Evolutionary conservation across 495 filamentous ascomycete species (phyloP).

Genomic region (Penicillium paxilli): DNA sequence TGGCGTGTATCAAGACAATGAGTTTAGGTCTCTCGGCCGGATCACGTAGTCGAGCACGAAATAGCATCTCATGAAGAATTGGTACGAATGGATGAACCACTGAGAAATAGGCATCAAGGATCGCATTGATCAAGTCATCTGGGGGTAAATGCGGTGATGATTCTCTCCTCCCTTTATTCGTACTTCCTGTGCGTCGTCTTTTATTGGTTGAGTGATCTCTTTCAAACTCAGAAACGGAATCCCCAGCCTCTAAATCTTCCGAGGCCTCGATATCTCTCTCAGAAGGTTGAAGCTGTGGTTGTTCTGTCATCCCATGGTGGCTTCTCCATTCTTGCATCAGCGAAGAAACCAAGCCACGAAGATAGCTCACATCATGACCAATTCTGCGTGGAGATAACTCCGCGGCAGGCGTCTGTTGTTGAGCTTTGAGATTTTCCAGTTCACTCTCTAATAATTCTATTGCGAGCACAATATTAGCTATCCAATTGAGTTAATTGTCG

Average conservation of each 20-base stretch:
- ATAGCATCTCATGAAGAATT: slow-evolving; percentile 33
- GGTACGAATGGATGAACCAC: slow-evolving; percentile 38
- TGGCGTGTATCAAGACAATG: slow-evolving; percentile 1
- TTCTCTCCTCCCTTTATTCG: too few relatives aligned
- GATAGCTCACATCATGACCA: background rate
- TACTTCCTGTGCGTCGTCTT: too few relatives aligned
- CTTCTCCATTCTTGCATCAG: background rate
- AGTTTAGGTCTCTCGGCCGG: background rate
- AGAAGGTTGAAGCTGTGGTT: too few relatives aligned
- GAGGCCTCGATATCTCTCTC: too few relatives aligned
- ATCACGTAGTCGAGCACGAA: slow-evolving; percentile 18
- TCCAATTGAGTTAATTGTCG: too few relatives aligned
- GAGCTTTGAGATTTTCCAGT: background rate
- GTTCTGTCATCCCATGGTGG: too few relatives aligned
- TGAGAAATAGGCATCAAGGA: slow-evolving; percentile 30
- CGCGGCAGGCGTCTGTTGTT: background rate
- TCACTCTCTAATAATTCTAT: background rate
- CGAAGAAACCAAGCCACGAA: background rate
- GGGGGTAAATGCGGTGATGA: slow-evolving; percentile 12
- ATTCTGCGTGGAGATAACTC: background rate
- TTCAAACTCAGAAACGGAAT: too few relatives aligned
- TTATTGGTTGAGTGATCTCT: background rate
- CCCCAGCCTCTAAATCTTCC: too few relatives aligned
- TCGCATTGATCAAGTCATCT: slow-evolving; percentile 20
- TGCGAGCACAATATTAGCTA: too few relatives aligned